Evolutionary conservation across 2,329 filamentous ascomycete species (phyloP).

Genomic region (Gliomastix tumulicola): DNA sequence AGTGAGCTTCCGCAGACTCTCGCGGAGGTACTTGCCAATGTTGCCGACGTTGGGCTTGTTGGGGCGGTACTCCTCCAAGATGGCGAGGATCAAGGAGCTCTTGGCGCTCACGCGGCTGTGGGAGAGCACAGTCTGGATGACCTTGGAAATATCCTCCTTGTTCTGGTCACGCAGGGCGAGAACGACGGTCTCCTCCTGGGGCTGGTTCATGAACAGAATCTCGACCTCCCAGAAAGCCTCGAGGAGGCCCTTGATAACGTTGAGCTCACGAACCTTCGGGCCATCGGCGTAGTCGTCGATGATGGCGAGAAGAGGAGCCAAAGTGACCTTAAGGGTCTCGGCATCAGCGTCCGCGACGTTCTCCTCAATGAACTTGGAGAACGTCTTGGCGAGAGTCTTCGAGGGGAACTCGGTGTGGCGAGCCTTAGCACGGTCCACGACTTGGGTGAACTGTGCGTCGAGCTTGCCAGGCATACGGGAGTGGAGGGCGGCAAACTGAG

Average conservation of each 20-base stretch:
- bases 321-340: constrained; percentile 62
- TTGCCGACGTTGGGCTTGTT: constrained; percentile 89
- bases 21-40: constrained; percentile 80
- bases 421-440: constrained; percentile 75
- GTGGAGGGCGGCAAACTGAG: constrained; percentile 93
- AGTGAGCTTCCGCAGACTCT: constrained; percentile 75
- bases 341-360: constrained; percentile 68
- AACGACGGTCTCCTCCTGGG: constrained; percentile 90
- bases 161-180: constrained; percentile 91
- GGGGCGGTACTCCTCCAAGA: constrained; percentile 88
- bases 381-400: constrained; percentile 75
- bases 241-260: constrained; percentile 72
- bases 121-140: constrained; percentile 85
- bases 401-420: constrained; percentile 86
- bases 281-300: constrained; percentile 79
- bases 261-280: constrained; percentile 83
- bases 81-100: constrained; percentile 86
- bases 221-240: constrained; percentile 79
- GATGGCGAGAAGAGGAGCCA: constrained; percentile 71
- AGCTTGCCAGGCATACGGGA: constrained; percentile 95
- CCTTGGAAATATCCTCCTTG: constrained; percentile 81
- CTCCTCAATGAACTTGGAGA: constrained; percentile 84
- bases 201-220: constrained; percentile 77
- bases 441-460: constrained; percentile 71
- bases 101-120: constrained; percentile 90